Base-by-base conservation (phyloP, 768 basidiomycete species). In the Kwoniella dejecticola region DNA sequence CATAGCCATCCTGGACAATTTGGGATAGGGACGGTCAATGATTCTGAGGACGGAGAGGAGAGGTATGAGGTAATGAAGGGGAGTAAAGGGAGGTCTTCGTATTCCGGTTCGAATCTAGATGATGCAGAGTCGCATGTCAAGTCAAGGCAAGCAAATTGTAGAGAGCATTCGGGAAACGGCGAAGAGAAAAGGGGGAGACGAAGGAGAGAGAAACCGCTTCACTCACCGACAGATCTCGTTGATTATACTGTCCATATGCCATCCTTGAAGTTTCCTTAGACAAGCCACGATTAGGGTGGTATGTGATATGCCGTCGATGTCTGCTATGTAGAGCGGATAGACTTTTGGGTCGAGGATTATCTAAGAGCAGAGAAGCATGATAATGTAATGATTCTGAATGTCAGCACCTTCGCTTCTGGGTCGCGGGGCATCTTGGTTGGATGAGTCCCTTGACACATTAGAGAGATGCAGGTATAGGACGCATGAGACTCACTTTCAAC, bases 301-400 rank as follows among this genome's bases (percentile, higher is more conserved):
- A 60, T 75, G 74, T 36, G 74, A 72, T n/a, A 75, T 69, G 24
- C 74, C 74, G 40, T 75, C 74, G 26, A 59, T 52, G 40, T 75
- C 74, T 7, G 71, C 71, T 26, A 75, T 64, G 45, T 75, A 75
- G 11, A 75, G 54, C 7, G 74, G 74, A 48, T 75, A 75, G 11
- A 19, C n/a, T 30, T 63, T 42, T 15, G 66, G 52, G 33, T 70
- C 62, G 10, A 75, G 50, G 13, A 75, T 62, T 24, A 63, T 53
- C 71, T 72, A 19, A 31, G 26, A 19, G 4, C 15, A 13, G 26
- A 49, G 48, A 27, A 12, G 26, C n/a, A n/a, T n/a, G n/a, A n/a
- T n/a, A n/a, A n/a, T n/a, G n/a, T n/a, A n/a, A n/a, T n/a, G n/a
- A n/a, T n/a, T n/a, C n/a, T n/a, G n/a, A 27, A 17, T 23, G 33